These are phyloP conservation scores for Inga laurina DNA, from an alignment of 306 rosid species.

Conservation along the genomic window DNA sequence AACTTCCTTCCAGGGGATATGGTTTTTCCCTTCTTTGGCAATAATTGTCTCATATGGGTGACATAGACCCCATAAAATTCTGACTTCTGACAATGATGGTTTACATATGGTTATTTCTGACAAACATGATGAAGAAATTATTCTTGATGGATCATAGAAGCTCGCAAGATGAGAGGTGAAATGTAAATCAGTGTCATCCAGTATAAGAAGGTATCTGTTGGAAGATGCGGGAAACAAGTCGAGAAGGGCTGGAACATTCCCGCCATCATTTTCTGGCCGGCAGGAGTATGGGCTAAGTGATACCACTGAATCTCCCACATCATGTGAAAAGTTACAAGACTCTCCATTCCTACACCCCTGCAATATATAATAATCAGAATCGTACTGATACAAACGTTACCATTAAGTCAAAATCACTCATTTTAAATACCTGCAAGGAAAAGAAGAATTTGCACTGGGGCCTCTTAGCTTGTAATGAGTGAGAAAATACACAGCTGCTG, in stretches of 20 bases:
- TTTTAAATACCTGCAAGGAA: conserved; percentile 64
- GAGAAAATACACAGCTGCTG: conserved; percentile 66
- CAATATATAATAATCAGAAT: conserved; percentile 24
- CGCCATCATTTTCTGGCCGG: conserved; percentile 53
- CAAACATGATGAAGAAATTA: conserved; percentile 63
- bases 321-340: conserved; percentile 73
- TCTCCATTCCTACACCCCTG: conserved; percentile 87
- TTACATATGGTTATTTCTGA: conserved; percentile 49
- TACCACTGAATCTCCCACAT: conserved; percentile 35
- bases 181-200: conserved; percentile 66
- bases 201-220: conserved; percentile 55
- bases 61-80: conserved; percentile 67
- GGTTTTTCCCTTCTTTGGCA: conserved; percentile 51
- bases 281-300: conserved; percentile 44
- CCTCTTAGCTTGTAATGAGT: conserved; percentile 59
- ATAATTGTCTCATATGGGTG: conserved; percentile 72
- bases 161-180: conserved; percentile 54
- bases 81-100: conserved; percentile 49
- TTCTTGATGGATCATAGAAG: conserved; percentile 56
- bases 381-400: conserved; percentile 13
- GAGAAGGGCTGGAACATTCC: conserved; percentile 50
- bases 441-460: conserved; percentile 73
- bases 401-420: conserved; percentile 26
- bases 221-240: conserved; percentile 49
- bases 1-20: conserved; percentile 70